Percentiles rank a stretch among this genome's conserved stretches.
Evolutionary conservation across 1,139 yeast species (phyloP).

Genomic region (Yamadazyma atmosphaerica): DNA sequence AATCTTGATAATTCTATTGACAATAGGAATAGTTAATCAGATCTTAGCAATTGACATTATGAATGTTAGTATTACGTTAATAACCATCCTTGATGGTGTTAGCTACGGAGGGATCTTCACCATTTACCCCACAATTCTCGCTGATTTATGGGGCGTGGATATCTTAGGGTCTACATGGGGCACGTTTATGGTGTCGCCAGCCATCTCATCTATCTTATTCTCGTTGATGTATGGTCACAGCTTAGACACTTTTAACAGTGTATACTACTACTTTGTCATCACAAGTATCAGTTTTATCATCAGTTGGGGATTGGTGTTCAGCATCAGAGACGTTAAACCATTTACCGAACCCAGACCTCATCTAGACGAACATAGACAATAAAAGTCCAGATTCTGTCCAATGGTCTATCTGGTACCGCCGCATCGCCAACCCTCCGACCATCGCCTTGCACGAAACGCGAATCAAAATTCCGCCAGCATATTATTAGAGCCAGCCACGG

Average conservation of each 20-base stretch:
- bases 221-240: conserved; percentile 72
- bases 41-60: conserved; percentile 11
- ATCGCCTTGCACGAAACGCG: too few relatives aligned
- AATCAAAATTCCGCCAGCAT: background rate
- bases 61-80: conserved; percentile 10
- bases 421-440: background rate
- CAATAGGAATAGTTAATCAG: conserved; percentile 49
- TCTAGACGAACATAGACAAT: background rate
- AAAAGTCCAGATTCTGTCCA: too few relatives aligned
- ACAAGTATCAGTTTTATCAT: conserved; percentile 30
- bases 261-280: conserved; percentile 34
- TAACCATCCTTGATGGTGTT: conserved; percentile 63
- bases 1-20: conserved; percentile 41
- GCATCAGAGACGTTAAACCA: background rate
- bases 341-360: background rate
- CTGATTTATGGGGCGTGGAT: conserved; percentile 86
- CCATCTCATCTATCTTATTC: conserved; percentile 72
- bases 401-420: background rate
- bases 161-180: conserved; percentile 96
- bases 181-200: conserved; percentile 86
- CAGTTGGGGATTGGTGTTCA: conserved; percentile 22
- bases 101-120: conserved; percentile 87
- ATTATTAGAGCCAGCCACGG: too few relatives aligned
- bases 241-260: conserved; percentile 44
- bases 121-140: conserved; percentile 76